These are phyloP conservation scores for Hansenula lynferdii DNA, from an alignment of 1,139 yeast genomes.

Conservation along the genomic window DNA sequence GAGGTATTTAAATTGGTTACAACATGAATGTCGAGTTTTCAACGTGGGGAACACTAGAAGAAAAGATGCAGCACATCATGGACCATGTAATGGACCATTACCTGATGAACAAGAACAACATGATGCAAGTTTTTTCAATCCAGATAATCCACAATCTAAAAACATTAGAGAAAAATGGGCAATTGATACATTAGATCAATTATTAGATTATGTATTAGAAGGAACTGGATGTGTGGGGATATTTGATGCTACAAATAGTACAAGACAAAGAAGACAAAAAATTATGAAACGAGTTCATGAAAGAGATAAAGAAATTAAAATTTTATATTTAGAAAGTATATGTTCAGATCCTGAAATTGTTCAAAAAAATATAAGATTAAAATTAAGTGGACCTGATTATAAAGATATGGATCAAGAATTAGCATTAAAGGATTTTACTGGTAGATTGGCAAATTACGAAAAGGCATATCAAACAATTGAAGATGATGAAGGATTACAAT, in stretches of 20 bases:
- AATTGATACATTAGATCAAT: conserved; percentile 82
- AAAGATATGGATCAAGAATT: conserved; percentile 75
- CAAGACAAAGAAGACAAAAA: conserved; percentile 62
- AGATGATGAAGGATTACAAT: conserved; percentile 74
- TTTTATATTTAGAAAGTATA: conserved; percentile 79
- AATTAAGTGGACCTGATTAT: conserved; percentile 92
- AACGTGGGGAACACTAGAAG: conserved; percentile 94
- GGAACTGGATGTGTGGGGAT: conserved; percentile 93
- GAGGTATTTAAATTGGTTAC: conserved; percentile 86
- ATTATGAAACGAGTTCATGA: conserved; percentile 68
- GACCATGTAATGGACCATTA: conserved; percentile 69
- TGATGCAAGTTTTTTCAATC: conserved; percentile 82
- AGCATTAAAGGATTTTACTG: conserved; percentile 79
- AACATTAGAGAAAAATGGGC: conserved; percentile 91
- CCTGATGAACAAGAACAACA: conserved; percentile 52
- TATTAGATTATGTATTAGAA: conserved; percentile 71
- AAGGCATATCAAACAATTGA: conserved; percentile 89
- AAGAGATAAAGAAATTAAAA: conserved; percentile 65
- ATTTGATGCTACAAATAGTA: conserved; percentile 93
- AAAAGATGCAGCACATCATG: conserved; percentile 52
- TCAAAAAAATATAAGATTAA: conserved; percentile 77
- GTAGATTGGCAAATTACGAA: conserved; percentile 78
- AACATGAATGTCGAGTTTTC: conserved; percentile 84
- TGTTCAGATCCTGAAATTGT: conserved; percentile 77
- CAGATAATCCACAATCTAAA: conserved; percentile 63